Conservation (phyloP, 176 grass and related monocot species). For the Pontederia paniculata region DNA sequence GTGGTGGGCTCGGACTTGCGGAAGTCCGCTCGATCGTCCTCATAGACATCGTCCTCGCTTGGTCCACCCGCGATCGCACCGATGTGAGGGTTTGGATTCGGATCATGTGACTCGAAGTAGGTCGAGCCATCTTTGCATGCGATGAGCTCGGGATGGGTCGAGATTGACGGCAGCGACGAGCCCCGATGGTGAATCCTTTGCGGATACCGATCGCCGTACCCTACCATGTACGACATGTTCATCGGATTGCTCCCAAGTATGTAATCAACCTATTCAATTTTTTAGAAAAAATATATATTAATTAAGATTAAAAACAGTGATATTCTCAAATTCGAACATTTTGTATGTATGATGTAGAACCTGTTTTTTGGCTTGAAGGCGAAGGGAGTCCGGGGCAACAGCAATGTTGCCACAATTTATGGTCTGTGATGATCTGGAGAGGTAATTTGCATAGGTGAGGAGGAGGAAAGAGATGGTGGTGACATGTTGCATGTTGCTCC, state of each 20-base stretch:
- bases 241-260: slow-evolving; percentile 79
- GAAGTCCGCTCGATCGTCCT: slow-evolving; percentile 67
- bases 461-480: slow-evolving; percentile 86
- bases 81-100: slow-evolving; percentile 63
- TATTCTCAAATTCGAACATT: no score
- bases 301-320: no score
- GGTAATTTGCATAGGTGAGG: slow-evolving; percentile 81
- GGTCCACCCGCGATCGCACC: slow-evolving; percentile 82
- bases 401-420: slow-evolving; percentile 61
- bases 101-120: slow-evolving; percentile 41
- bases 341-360: no score
- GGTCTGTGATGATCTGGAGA: slow-evolving; percentile 55
- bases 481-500: slow-evolving; percentile 98
- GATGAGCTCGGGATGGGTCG: slow-evolving; percentile 43
- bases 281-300: background rate
- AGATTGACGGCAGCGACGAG: slow-evolving; percentile 68
- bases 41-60: slow-evolving; percentile 64
- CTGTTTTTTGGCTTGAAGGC: slow-evolving; percentile 60
- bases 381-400: slow-evolving; percentile 48
- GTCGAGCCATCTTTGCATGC: slow-evolving; percentile 62
- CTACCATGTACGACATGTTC: slow-evolving; percentile 95
- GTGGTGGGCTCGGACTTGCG: slow-evolving; percentile 84
- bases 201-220: slow-evolving; percentile 60
- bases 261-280: slow-evolving; percentile 51
- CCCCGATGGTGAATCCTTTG: slow-evolving; percentile 79